Evolutionary conservation across 1,139 yeast genomes (phyloP).

Genomic region (Hemisphaericaspora xylanilytica): DNA sequence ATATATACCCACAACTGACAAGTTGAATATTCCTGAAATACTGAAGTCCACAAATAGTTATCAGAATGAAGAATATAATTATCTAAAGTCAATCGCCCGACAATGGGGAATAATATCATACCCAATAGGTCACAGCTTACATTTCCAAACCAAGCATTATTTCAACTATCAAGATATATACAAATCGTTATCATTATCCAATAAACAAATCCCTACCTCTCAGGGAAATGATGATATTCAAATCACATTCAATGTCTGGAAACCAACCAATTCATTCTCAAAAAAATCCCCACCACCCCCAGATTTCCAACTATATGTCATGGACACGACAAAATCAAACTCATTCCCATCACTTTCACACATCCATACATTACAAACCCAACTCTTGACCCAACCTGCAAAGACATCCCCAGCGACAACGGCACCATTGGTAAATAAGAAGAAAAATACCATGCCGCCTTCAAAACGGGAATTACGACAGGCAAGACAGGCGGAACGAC

Average conservation of each 20-base stretch:
- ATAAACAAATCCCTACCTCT: constrained; percentile 16
- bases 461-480: constrained; percentile 21
- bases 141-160: constrained; percentile 29
- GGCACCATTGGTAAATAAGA: neutral
- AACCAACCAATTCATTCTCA: constrained; percentile 68
- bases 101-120: constrained; percentile 14
- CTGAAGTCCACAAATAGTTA: too few relatives aligned
- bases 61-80: neutral
- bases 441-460: constrained; percentile 14
- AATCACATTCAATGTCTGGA: constrained; percentile 73
- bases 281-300: constrained; percentile 72
- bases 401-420: constrained; percentile 6
- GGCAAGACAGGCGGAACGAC: constrained; percentile 26
- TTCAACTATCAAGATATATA: constrained; percentile 39
- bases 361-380: constrained; percentile 29
- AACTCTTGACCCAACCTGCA: constrained; percentile 2
- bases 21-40: too few relatives aligned
- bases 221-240: constrained; percentile 6
- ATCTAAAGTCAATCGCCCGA: constrained; percentile 7
- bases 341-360: constrained; percentile 53
- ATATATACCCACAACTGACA: neutral
- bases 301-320: constrained; percentile 68
- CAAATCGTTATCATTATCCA: constrained; percentile 34
- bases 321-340: constrained; percentile 43
- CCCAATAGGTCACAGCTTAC: constrained; percentile 16